Conservation (phyloP, 495 filamentous ascomycete species). For the Astrothelium subdiscretum region DNA sequence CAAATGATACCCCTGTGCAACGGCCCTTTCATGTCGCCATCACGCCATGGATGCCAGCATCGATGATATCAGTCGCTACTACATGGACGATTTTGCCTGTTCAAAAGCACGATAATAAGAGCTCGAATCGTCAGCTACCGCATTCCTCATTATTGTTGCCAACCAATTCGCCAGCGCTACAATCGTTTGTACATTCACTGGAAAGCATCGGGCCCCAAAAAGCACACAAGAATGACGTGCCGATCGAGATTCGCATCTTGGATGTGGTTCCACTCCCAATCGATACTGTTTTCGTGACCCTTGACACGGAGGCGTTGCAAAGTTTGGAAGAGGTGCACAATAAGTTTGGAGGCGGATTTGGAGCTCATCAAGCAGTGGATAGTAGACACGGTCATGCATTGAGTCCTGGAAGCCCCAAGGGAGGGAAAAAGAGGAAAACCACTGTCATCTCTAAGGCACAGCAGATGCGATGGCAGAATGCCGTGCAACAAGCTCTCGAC, state of each 20-base stretch:
- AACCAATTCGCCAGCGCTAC: constrained; percentile 63
- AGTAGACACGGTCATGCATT: constrained; percentile 11
- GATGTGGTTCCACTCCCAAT: constrained; percentile 71
- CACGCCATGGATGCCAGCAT: constrained; percentile 62
- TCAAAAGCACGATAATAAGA: constrained; percentile 22
- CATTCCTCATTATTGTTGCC: constrained; percentile 75
- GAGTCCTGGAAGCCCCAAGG: constrained; percentile 5
- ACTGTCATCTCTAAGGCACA: constrained; percentile 3
- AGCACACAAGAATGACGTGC: constrained; percentile 32
- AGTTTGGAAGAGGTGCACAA: constrained; percentile 51
- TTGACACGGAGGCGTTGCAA: constrained; percentile 62
- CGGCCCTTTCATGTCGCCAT: constrained; percentile 54
- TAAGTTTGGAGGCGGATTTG: constrained; percentile 52
- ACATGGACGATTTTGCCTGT: constrained; percentile 84
- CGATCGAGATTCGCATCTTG: constrained; percentile 67
- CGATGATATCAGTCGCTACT: constrained; percentile 43
- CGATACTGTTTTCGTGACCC: constrained; percentile 72
- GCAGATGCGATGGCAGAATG: constrained; percentile 58
- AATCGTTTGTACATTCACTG: constrained; percentile 56
- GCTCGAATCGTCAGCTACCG: constrained; percentile 32
- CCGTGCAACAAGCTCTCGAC: constrained; percentile 63
- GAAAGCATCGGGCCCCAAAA: constrained; percentile 51
- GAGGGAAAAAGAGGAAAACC: constrained; percentile 12
- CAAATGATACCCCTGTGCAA: not conserved
- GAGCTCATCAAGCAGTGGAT: constrained; percentile 31